A percentile compares a stretch with the other conserved stretches of the same genome.
phyloP scores from a whole-genome alignment of 257 asterid genomes.

The Capsicum chinense region DNA sequence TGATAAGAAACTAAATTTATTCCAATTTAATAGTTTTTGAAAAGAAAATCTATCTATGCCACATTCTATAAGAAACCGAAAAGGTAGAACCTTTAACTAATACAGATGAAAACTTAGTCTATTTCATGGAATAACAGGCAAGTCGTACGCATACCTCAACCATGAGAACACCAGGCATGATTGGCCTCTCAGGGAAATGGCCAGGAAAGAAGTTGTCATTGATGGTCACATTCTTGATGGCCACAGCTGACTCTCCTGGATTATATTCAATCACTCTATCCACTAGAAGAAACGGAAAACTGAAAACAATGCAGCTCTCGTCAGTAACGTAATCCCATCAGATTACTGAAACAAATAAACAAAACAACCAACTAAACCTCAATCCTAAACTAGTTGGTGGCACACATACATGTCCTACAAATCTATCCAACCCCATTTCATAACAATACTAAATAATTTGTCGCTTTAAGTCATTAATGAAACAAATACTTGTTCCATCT shows the following conservation, averaged over 20 bases:
- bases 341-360: background rate
- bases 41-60: constrained; percentile 16
- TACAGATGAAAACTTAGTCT: background rate
- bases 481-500: background rate
- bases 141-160: constrained; percentile 63
- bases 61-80: background rate
- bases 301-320: constrained; percentile 36
- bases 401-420: background rate
- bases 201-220: constrained; percentile 94
- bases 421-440: background rate
- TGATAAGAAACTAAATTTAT: background rate
- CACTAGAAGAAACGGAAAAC: constrained; percentile 85
- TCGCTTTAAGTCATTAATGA: background rate
- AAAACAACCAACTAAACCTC: constrained; percentile 1
- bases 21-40: background rate
- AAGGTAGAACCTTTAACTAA: constrained; percentile 3
- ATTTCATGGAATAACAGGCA: background rate
- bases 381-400: background rate
- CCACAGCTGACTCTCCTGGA: constrained; percentile 90
- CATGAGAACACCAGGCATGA: constrained; percentile 98
- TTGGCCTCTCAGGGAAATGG: constrained; percentile 93
- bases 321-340: constrained; percentile 17
- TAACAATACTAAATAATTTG: background rate
- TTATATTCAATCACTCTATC: constrained; percentile 88
- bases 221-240: constrained; percentile 87